Percentiles rank a stretch among this genome's conserved stretches.
These are phyloP conservation scores for Fusarium verticillioides DNA, from an alignment of 2,329 filamentous ascomycete species.

Conservation along the genomic window DNA sequence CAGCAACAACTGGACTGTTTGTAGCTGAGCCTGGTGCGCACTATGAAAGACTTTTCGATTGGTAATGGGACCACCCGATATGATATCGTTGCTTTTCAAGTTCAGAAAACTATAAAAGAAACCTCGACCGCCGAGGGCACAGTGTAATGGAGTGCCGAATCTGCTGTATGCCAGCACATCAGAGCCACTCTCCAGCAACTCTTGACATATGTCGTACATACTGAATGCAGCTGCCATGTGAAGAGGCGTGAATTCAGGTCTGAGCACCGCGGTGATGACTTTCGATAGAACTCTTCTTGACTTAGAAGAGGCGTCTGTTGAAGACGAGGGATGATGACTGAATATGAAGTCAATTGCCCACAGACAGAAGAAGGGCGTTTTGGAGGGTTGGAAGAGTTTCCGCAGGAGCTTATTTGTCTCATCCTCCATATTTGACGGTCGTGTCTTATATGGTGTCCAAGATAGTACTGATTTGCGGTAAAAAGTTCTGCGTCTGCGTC, in stretches of 20 bases:
- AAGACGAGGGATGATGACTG: neutral
- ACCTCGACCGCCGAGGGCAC: neutral
- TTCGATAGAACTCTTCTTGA: neutral
- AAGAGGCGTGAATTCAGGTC: neutral
- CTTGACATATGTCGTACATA: neutral
- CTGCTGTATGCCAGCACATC: neutral
- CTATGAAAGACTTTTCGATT: neutral
- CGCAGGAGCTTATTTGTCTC: neutral
- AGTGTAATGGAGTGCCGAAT: neutral
- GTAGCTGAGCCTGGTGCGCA: neutral
- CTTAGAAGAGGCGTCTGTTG: rapidly evolving
- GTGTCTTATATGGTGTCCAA: neutral
- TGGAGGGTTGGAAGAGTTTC: neutral
- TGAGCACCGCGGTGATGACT: neutral
- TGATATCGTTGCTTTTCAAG: neutral
- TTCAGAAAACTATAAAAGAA: neutral
- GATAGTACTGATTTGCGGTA: neutral
- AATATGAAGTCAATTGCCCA: neutral
- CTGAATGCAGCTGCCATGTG: neutral
- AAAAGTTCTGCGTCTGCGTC: neutral
- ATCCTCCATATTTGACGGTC: rapidly evolving
- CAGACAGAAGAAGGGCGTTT: neutral
- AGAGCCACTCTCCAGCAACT: neutral
- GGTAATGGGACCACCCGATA: neutral
- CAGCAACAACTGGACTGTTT: neutral